A percentile compares a stretch with the other conserved stretches of the same genome.
phyloP scores from a whole-genome alignment of 352 stramenopile species.

The Globisporangium nunn region DNA sequence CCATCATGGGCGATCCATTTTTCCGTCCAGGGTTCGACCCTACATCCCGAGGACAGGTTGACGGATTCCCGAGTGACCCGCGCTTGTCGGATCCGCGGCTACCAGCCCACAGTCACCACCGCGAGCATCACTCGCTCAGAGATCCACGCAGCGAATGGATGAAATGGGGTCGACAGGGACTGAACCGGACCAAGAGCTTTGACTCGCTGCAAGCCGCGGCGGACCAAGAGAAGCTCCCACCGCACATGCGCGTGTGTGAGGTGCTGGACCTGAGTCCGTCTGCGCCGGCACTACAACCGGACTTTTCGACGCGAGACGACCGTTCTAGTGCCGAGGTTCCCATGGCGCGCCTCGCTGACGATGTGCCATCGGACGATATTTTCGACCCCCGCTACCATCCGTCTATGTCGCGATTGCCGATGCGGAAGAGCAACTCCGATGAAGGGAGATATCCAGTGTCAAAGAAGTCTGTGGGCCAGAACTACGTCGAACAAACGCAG shows the following conservation, averaged over 20 bases:
- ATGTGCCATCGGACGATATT: not conserved
- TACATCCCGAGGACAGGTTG: no score
- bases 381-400: slow-evolving; percentile 2
- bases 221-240: slow-evolving; percentile 22
- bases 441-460: slow-evolving; percentile 7
- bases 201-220: slow-evolving; percentile 27
- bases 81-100: not conserved
- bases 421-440: slow-evolving; percentile 13
- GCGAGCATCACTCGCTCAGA: not conserved
- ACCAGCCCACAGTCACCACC: not conserved
- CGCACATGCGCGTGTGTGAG: slow-evolving; percentile 40
- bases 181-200: slow-evolving; percentile 47
- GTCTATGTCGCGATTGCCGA: not conserved
- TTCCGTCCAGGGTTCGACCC: not conserved
- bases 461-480: not conserved
- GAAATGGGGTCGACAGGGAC: not conserved
- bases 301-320: slow-evolving; percentile 11
- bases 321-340: slow-evolving; percentile 4
- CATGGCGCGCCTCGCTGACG: slow-evolving; percentile 1
- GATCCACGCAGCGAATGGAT: not conserved
- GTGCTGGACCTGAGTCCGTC: slow-evolving; percentile 39
- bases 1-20: slow-evolving; percentile 5
- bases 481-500: not conserved
- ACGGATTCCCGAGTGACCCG: not conserved
- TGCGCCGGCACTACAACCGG: slow-evolving; percentile 24